Evolutionary conservation across 371 early-diverging fungal species (phyloP).

Genomic region (Apophysomyces variabilis): DNA sequence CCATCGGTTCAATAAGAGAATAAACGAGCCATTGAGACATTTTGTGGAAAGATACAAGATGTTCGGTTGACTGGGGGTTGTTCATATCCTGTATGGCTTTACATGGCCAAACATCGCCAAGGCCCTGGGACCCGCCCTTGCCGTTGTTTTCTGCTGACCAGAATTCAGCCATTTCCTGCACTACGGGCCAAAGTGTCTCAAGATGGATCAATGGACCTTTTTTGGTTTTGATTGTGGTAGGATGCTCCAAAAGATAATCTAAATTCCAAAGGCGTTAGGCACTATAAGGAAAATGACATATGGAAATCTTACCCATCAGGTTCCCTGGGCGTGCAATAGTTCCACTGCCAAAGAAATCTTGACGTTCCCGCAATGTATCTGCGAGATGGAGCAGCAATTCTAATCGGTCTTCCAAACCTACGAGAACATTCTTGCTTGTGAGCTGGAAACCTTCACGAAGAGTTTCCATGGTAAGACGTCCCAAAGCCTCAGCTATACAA

Average conservation of each 20-base stretch:
- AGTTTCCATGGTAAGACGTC: constrained; percentile 56
- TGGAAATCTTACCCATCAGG: constrained; percentile 65
- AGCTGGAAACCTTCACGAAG: constrained; percentile 79
- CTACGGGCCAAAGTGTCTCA: constrained; percentile 79
- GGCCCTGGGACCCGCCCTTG: constrained; percentile 49
- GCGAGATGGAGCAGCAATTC: constrained; percentile 78
- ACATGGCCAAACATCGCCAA: constrained; percentile 93
- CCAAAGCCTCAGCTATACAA: constrained; percentile 54
- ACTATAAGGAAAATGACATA: too few relatives aligned
- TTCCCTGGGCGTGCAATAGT: constrained; percentile 79
- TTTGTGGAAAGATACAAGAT: constrained; percentile 84
- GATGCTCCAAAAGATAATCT: constrained; percentile 49
- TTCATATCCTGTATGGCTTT: constrained; percentile 26
- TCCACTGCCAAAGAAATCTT: constrained; percentile 51
- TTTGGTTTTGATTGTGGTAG: constrained; percentile 48
- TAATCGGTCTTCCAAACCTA: constrained; percentile 80
- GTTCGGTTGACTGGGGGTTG: constrained; percentile 38
- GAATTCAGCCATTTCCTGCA: constrained; percentile 59
- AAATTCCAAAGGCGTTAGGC: not conserved
- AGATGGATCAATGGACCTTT: constrained; percentile 61
- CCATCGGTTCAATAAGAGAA: constrained; percentile 87
- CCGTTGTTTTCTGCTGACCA: constrained; percentile 67
- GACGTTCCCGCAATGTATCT: constrained; percentile 32
- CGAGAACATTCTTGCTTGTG: constrained; percentile 70
- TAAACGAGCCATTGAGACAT: constrained; percentile 95